These are phyloP conservation scores for Claviceps sp. DNA, from an alignment of 2,329 filamentous ascomycete genomes.

Conservation along the genomic window DNA sequence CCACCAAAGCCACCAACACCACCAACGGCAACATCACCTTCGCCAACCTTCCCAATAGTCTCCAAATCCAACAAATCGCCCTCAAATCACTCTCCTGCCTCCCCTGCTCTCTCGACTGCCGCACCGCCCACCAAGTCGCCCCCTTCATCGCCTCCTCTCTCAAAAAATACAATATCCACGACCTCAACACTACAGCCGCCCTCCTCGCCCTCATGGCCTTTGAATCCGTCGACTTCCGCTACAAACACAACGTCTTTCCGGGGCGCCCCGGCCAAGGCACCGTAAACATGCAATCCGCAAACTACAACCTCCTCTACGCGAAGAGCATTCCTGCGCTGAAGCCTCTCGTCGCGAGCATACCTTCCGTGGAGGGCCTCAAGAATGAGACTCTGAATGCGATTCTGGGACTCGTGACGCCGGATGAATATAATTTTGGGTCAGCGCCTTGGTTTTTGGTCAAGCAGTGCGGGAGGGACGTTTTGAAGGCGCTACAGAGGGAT, in stretches of 20 bases:
- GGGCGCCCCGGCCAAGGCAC: constrained; percentile 59
- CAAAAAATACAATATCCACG: constrained; percentile 39
- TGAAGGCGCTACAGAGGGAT: constrained; percentile 20
- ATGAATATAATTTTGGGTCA: constrained; percentile 40
- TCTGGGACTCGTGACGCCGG: constrained; percentile 29
- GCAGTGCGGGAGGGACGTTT: constrained; percentile 25
- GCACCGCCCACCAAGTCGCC: constrained; percentile 48
- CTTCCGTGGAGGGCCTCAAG: background rate
- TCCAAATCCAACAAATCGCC: constrained; percentile 35
- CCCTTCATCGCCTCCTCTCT: constrained; percentile 44
- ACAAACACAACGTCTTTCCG: constrained; percentile 49
- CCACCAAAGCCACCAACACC: constrained; percentile 12
- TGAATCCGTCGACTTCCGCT: constrained; percentile 58
- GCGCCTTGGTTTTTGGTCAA: constrained; percentile 37
- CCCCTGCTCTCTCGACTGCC: constrained; percentile 43
- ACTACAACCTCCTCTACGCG: constrained; percentile 35
- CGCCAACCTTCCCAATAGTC: no score
- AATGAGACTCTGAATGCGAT: constrained; percentile 23
- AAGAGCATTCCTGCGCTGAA: constrained; percentile 25
- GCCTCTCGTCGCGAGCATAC: constrained; percentile 17
- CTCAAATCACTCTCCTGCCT: constrained; percentile 42
- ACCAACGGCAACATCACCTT: background rate
- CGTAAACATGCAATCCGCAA: constrained; percentile 37
- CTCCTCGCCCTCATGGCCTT: constrained; percentile 57
- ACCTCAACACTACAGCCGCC: constrained; percentile 50